Percentiles rank a stretch among this genome's conserved stretches.
Evolutionary conservation across 768 basidiomycete genomes (phyloP).

Genomic region (Podaxis sp.): DNA sequence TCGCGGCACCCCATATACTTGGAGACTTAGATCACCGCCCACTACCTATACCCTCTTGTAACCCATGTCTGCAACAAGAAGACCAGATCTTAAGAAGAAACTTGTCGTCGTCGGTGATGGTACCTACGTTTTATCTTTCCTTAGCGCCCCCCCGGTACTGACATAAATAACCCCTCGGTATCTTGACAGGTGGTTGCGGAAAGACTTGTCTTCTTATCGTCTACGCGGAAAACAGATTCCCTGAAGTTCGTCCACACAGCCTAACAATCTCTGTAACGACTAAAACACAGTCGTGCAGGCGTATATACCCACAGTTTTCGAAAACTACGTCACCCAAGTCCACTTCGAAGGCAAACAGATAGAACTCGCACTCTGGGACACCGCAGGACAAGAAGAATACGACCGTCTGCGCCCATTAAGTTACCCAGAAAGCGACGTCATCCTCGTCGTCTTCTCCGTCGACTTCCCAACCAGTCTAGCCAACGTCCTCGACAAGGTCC

Average conservation of each 20-base stretch:
- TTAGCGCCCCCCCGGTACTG: slow-evolving; percentile 21
- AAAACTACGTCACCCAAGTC: slow-evolving; percentile 90
- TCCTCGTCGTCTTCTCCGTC: slow-evolving; percentile 92
- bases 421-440: slow-evolving; percentile 88
- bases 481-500: slow-evolving; percentile 88
- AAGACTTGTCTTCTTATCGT: slow-evolving; percentile 97
- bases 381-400: slow-evolving; percentile 96
- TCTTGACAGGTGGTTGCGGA: slow-evolving; percentile 70
- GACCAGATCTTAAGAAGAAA: slow-evolving; percentile 84
- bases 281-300: slow-evolving; percentile 48
- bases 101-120: slow-evolving; percentile 89
- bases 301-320: slow-evolving; percentile 92
- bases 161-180: slow-evolving; percentile 12
- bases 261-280: neutral
- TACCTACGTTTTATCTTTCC: slow-evolving; percentile 23
- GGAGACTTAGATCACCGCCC: slow-evolving; percentile 23
- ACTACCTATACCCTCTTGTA: slow-evolving; percentile 24
- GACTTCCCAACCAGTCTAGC: slow-evolving; percentile 90
- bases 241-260: slow-evolving; percentile 61
- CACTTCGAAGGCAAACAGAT: slow-evolving; percentile 85
- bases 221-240: slow-evolving; percentile 94
- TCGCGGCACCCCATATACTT: neutral
- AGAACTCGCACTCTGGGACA: slow-evolving; percentile 98
- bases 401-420: slow-evolving; percentile 83
- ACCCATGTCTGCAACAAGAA: slow-evolving; percentile 26